A percentile compares a stretch with the other conserved stretches of the same genome.
phyloP scores from a whole-genome alignment of 2,329 filamentous ascomycete species.

The Pezizomycotina sp. region DNA sequence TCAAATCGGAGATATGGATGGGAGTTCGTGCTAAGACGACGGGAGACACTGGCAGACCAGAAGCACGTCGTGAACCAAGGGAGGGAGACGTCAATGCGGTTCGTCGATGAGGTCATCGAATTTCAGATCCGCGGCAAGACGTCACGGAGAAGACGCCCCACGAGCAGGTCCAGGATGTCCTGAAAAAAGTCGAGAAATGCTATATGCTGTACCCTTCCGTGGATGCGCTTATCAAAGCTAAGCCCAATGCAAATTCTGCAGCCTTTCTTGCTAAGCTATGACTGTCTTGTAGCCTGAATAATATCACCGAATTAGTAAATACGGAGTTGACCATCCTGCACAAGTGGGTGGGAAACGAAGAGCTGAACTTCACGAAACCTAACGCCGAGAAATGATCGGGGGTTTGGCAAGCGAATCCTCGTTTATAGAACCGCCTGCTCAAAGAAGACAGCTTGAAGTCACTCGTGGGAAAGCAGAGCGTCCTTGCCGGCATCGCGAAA shows the following conservation, averaged over 20 bases:
- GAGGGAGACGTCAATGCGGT: constrained; percentile 54
- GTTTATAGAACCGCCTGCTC: constrained; percentile 81
- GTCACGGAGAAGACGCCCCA: constrained; percentile 77
- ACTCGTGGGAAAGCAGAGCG: constrained; percentile 63
- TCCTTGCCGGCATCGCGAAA: constrained; percentile 65
- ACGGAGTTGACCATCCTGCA: constrained; percentile 81
- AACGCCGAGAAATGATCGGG: constrained; percentile 50
- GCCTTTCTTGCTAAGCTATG: constrained; percentile 67
- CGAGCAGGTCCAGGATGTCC: constrained; percentile 77
- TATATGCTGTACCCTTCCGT: constrained; percentile 74
- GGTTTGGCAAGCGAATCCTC: constrained; percentile 77
- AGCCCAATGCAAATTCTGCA: constrained; percentile 59
- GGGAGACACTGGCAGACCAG: constrained; percentile 72
- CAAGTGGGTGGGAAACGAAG: constrained; percentile 92
- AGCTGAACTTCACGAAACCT: constrained; percentile 72
- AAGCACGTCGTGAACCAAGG: constrained; percentile 75
- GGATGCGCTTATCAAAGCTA: constrained; percentile 52
- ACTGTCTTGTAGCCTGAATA: constrained; percentile 93
- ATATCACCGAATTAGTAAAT: constrained; percentile 90
- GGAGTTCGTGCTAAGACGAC: constrained; percentile 71
- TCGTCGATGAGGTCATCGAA: constrained; percentile 74
- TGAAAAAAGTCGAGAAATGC: constrained; percentile 76
- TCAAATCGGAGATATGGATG: constrained; percentile 62
- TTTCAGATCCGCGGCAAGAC: constrained; percentile 85
- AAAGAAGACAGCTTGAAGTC: constrained; percentile 93